Conservation (phyloP, 352 stramenopile species). For the Thraustotheca clavata region DNA sequence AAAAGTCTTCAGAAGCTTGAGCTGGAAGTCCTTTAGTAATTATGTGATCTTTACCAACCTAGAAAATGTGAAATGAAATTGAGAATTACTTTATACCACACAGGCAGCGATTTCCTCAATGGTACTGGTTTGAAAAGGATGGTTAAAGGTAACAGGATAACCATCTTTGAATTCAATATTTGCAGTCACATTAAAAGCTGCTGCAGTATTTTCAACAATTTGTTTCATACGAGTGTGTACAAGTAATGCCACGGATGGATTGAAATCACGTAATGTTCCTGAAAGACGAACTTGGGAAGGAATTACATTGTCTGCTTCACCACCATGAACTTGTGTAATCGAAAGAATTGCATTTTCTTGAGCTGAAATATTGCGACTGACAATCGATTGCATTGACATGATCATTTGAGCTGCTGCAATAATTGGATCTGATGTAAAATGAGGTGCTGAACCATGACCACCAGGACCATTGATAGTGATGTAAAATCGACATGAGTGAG, state of each 20-base stretch:
- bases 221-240: constrained; percentile 80
- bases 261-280: constrained; percentile 91
- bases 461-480: constrained; percentile 88
- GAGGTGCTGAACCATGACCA: constrained; percentile 90
- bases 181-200: constrained; percentile 60
- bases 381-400: constrained; percentile 69
- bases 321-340: constrained; percentile 85
- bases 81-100: constrained; percentile 26
- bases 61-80: constrained; percentile 17
- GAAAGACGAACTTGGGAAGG: constrained; percentile 66
- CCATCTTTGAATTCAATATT: constrained; percentile 54
- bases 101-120: constrained; percentile 67
- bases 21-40: constrained; percentile 71
- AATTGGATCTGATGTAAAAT: constrained; percentile 24
- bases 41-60: constrained; percentile 32
- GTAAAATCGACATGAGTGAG: constrained; percentile 87
- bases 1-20: constrained; percentile 93
- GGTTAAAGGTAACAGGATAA: constrained; percentile 70
- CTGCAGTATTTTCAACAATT: constrained; percentile 75
- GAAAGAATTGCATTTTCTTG: constrained; percentile 89
- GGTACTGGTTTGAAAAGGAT: constrained; percentile 51
- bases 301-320: constrained; percentile 94
- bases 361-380: constrained; percentile 83
- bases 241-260: constrained; percentile 66
- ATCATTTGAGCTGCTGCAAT: not conserved